Evolutionary conservation across 2,329 filamentous ascomycete species (phyloP).

Genomic region (Neonectria ditissima): DNA sequence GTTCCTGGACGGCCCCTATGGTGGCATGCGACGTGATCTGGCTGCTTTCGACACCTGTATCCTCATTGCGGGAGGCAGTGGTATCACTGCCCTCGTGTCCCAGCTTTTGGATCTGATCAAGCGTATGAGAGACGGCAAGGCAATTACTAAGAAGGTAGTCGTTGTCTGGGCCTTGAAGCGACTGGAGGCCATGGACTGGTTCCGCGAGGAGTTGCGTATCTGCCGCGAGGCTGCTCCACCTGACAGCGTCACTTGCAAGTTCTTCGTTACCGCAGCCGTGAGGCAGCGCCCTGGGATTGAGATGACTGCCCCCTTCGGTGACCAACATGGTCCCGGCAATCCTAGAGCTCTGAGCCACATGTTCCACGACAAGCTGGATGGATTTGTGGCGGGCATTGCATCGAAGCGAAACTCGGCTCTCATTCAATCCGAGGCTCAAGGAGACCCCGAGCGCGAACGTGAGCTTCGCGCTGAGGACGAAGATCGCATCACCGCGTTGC

Average conservation of each 20-base stretch:
- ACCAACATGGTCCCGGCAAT: constrained; percentile 35
- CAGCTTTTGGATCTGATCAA: constrained; percentile 95
- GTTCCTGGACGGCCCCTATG: constrained; percentile 94
- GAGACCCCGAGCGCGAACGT: constrained; percentile 81
- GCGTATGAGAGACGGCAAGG: constrained; percentile 93
- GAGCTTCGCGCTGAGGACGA: constrained; percentile 85
- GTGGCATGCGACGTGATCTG: constrained; percentile 90
- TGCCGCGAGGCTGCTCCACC: constrained; percentile 90
- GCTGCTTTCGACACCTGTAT: constrained; percentile 95
- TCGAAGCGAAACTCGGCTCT: constrained; percentile 87
- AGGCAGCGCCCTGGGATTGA: constrained; percentile 49
- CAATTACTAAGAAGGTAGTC: constrained; percentile 88
- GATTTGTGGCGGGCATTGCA: constrained; percentile 87
- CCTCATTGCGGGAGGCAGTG: constrained; percentile 92
- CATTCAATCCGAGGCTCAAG: constrained; percentile 84
- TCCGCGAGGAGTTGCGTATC: constrained; percentile 92
- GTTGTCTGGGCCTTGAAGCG: constrained; percentile 95
- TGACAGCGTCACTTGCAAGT: constrained; percentile 91
- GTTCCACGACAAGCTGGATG: constrained; percentile 88
- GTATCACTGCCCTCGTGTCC: constrained; percentile 92
- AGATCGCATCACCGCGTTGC: constrained; percentile 85
- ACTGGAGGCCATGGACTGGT: constrained; percentile 97
- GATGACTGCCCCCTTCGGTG: constrained; percentile 59
- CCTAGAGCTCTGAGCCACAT: constrained; percentile 75
- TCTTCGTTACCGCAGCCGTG: constrained; percentile 85